Conservation (phyloP, 2,329 filamentous ascomycete species). For the Neonectria sp. region DNA sequence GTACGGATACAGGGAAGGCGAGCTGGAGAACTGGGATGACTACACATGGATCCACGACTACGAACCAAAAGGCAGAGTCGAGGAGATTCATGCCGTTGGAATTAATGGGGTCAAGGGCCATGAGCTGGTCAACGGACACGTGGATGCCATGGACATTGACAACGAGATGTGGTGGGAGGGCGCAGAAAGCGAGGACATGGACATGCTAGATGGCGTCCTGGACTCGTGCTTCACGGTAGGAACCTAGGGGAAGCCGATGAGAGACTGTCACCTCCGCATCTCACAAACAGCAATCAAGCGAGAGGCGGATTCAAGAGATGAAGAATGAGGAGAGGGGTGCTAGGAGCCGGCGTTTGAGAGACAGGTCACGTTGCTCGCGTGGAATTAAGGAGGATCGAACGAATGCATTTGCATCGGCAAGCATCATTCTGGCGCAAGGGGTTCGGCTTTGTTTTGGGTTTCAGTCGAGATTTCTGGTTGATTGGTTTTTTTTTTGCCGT, state of each 20-base stretch:
- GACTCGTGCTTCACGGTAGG: conserved; percentile 69
- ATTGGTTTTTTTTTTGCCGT: conserved; percentile 15
- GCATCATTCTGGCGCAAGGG: conserved; percentile 47
- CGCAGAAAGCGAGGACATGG: conserved; percentile 65
- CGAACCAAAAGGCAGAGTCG: conserved; percentile 43
- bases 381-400: conserved; percentile 30
- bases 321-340: conserved; percentile 36
- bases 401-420: conserved; percentile 44
- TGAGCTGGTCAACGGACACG: conserved; percentile 64
- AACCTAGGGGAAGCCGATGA: conserved; percentile 43
- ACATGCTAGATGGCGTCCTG: conserved; percentile 69
- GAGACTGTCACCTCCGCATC: background rate
- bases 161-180: conserved; percentile 75
- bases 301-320: conserved; percentile 6
- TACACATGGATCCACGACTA: conserved; percentile 67
- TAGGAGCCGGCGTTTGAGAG: conserved; percentile 47
- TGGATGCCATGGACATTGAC: conserved; percentile 74
- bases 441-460: conserved; percentile 32
- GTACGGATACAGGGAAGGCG: conserved; percentile 81
- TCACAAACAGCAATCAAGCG: background rate
- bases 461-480: conserved; percentile 17
- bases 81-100: conserved; percentile 50
- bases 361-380: conserved; percentile 29
- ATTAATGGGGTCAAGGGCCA: conserved; percentile 55
- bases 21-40: conserved; percentile 77